Evolutionary conservation across 1,139 yeast genomes (phyloP), one percentile per base, ranked within the genome.

Genomic region (Blastobotrys buckinghamii): DNA sequence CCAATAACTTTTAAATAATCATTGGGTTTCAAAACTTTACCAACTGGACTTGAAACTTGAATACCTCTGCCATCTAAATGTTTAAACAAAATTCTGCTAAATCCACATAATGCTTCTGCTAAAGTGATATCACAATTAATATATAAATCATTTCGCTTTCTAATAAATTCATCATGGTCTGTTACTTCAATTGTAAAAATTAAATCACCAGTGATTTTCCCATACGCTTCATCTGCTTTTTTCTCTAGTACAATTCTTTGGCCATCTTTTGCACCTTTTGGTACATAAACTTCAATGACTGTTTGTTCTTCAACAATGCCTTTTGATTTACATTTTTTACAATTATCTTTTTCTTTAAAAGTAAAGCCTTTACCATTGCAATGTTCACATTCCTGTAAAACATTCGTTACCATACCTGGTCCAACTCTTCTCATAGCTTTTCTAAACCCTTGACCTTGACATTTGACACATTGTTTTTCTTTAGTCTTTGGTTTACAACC

Each of bases 61-160:
- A 90, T 67, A 24, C 82, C 79, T 53, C 97, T 77, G 10, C 86
- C 92, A 65, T 92, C 97, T 50, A 90, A 73, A 58, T 88, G 95
- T 55, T 77, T 77, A n/a, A 84, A 69, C 8, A 89, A 72, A 10
- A 78, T 74, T 51, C 79, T 73, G 13, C 84, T 74, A 60, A 89
- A 84, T 2, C 97, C 97, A 55, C 89, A 78, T 35, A 92, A 71
- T 0, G 97, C 82, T 57, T 92, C 97, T 6, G 81, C 80, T 47
- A 92, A 71, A 1, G 95, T 75, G 33, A 92, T 76, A 16, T 70
- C 73, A 48, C 81, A 69, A 27, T 75, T 71, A 7, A 87, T 75
- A 55, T 77, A 79, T 46, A 92, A 69, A 63, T 90, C 94, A 54
- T 78, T 68, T 13, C 78, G 84, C 40, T 74, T 73, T 52, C 95